A percentile compares a stretch with the other conserved stretches of the same genome.
phyloP scores from a whole-genome alignment of 1,139 yeast species.

The Yamadazyma atlantica region DNA sequence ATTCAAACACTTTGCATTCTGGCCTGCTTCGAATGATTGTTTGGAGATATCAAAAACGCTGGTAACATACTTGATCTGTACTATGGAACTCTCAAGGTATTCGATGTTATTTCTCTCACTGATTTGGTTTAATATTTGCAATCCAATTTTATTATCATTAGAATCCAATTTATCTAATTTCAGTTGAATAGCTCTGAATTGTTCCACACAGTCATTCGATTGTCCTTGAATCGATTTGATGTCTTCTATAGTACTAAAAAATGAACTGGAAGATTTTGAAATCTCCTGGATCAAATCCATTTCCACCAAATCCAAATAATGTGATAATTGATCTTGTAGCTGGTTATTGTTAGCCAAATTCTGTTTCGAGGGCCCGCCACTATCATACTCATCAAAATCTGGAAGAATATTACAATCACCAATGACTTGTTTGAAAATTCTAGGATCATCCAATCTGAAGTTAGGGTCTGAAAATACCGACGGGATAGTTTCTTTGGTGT shows the following conservation, averaged over 20 bases:
- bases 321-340: conserved; percentile 78
- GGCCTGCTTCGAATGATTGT: conserved; percentile 41
- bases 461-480: conserved; percentile 62
- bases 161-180: conserved; percentile 45
- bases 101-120: conserved; percentile 61
- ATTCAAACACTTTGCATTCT: conserved; percentile 45
- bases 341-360: conserved; percentile 43
- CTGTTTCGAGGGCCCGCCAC: conserved; percentile 8
- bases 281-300: conserved; percentile 78
- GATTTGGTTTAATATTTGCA: conserved; percentile 51
- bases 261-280: conserved; percentile 78
- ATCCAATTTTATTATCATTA: conserved; percentile 53
- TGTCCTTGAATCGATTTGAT: conserved; percentile 61
- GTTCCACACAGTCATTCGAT: conserved; percentile 51
- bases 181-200: conserved; percentile 45
- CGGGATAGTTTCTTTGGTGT: conserved; percentile 50
- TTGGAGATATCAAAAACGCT: conserved; percentile 55
- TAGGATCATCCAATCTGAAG: conserved; percentile 85
- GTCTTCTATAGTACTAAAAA: conserved; percentile 81
- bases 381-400: conserved; percentile 20
- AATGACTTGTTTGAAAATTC: conserved; percentile 74
- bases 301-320: conserved; percentile 84
- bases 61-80: conserved; percentile 59
- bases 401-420: conserved; percentile 48
- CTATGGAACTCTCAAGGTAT: conserved; percentile 58